Base-by-base conservation (phyloP, 2,329 filamentous ascomycete genomes). In the Aureobasidium subglaciale region DNA sequence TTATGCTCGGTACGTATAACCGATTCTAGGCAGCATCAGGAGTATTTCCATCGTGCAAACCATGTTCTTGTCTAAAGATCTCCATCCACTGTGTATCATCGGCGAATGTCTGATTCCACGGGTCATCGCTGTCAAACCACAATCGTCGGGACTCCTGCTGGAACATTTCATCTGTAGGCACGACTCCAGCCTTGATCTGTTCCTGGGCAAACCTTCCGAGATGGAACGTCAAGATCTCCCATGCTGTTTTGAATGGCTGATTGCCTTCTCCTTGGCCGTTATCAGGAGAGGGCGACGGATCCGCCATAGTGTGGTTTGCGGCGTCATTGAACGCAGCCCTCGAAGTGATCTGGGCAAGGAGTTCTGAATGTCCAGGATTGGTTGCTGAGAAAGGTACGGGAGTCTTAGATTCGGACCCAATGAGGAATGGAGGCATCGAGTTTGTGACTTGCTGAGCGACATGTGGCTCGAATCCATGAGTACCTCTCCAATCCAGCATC, bases 401-500 rank as follows among this genome's bases (percentile, higher is more conserved):
- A 8, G 37, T 54, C 20, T 54, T 54, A 9, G 50, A 34, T 16
- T 54, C 50, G 4, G 27, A 34, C 3, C 73, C 74, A 34, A 78
- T 78, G 5, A 78, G 67, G 58, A 77, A 78, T 3, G 75, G 75
- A 10, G 75, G 75, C 75, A 78, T 78, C 2, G 75, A 75, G 56
- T 76, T 76, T 1, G 73, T 75, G 52, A 78, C 75, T 41, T 74
- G 71, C 2, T 71, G 68, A 7, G 75, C 75, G 13, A 78, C 70
- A 24, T 72, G 68, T 15, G 73, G 65, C 55, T 76, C 74, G 4
- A 82, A 64, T 5, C 78, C 79, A 63, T 79, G 72, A 59, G 77
- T 79, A 3, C 79, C 78, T 52, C 74, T 75, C 79, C 79, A 82
- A 40, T 77, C 69, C 27, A 69, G 68, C 78, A 82, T 82, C 24